Percentiles rank a stretch among this genome's conserved stretches.
Evolutionary conservation across 2,329 filamentous ascomycete species (phyloP).

Genomic region (Pyrenophora tritici-repentis): DNA sequence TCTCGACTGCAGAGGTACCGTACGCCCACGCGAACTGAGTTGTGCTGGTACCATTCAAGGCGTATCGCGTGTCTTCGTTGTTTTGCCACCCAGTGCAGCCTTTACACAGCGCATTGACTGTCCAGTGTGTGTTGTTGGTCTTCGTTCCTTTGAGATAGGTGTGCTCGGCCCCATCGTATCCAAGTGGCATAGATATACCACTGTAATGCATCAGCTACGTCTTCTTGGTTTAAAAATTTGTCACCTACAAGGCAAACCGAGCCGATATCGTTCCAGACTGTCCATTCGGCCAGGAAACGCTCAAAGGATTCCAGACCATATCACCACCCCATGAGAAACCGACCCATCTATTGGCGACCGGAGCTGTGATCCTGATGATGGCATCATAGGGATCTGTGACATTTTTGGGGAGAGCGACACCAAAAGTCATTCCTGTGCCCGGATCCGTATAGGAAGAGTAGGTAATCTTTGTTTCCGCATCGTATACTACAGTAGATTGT

Average conservation of each 20-base stretch:
- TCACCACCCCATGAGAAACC: slow-evolving; percentile 41
- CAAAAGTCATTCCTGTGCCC: slow-evolving; percentile 37
- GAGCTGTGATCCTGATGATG: slow-evolving; percentile 37
- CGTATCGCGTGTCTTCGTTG: slow-evolving; percentile 35
- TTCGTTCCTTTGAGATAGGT: slow-evolving; percentile 36
- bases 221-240: not conserved
- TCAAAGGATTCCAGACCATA: slow-evolving; percentile 44
- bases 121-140: slow-evolving; percentile 42
- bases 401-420: slow-evolving; percentile 38
- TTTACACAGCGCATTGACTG: slow-evolving; percentile 36
- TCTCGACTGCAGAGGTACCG: slow-evolving; percentile 32
- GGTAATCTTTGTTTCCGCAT: slow-evolving; percentile 38
- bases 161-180: slow-evolving; percentile 37
- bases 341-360: slow-evolving; percentile 32
- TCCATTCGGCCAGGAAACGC: slow-evolving; percentile 39
- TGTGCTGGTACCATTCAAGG: slow-evolving; percentile 32
- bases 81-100: slow-evolving; percentile 40
- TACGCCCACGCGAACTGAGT: slow-evolving; percentile 42
- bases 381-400: slow-evolving; percentile 40
- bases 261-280: slow-evolving; percentile 34
- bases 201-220: slow-evolving; percentile 27
- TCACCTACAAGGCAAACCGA: slow-evolving; percentile 40
- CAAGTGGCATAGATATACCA: slow-evolving; percentile 31
- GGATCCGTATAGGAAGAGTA: slow-evolving; percentile 38
- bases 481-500: slow-evolving; percentile 36